Evolutionary conservation across 768 basidiomycete genomes (phyloP).

Genomic region (Lentinula raphanica): DNA sequence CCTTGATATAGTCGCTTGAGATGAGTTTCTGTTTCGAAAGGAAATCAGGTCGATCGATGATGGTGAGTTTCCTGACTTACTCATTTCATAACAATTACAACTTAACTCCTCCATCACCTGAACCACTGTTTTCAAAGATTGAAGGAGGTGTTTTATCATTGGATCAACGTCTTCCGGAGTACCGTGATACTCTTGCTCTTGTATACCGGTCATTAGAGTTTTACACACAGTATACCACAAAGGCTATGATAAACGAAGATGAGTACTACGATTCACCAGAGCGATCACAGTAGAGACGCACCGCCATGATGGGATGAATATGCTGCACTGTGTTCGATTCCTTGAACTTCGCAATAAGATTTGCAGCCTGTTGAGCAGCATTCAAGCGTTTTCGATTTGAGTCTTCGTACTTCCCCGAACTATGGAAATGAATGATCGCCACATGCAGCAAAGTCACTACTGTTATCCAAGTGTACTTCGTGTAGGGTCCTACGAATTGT

Average conservation of each 20-base stretch:
- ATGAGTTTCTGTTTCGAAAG: neutral
- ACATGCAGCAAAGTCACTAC: slow-evolving; percentile 1
- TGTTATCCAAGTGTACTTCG: slow-evolving; percentile 2
- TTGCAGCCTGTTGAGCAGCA: slow-evolving; percentile 6
- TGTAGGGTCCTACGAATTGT: neutral
- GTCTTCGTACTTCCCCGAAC: neutral
- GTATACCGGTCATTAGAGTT: slow-evolving; percentile 4
- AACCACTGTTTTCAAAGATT: neutral
- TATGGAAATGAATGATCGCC: slow-evolving; percentile 9
- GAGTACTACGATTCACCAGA: neutral
- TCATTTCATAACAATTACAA: neutral
- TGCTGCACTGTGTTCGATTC: neutral
- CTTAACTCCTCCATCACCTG: slow-evolving; percentile 1
- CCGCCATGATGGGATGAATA: slow-evolving; percentile 9
- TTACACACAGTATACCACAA: slow-evolving; percentile 8
- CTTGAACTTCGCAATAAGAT: neutral
- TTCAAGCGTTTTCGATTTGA: slow-evolving; percentile 5
- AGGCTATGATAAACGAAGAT: slow-evolving; percentile 3
- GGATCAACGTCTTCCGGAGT: neutral
- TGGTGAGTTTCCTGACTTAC: neutral
- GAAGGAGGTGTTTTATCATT: neutral
- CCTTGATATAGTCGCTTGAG: neutral
- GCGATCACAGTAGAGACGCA: neutral
- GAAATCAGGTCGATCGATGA: too few species aligned
- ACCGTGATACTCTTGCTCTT: neutral